Percentiles rank a stretch among this genome's conserved stretches.
phyloP scores from a whole-genome alignment of 148 eudicot species.

The Fagopyrum homotropicum region DNA sequence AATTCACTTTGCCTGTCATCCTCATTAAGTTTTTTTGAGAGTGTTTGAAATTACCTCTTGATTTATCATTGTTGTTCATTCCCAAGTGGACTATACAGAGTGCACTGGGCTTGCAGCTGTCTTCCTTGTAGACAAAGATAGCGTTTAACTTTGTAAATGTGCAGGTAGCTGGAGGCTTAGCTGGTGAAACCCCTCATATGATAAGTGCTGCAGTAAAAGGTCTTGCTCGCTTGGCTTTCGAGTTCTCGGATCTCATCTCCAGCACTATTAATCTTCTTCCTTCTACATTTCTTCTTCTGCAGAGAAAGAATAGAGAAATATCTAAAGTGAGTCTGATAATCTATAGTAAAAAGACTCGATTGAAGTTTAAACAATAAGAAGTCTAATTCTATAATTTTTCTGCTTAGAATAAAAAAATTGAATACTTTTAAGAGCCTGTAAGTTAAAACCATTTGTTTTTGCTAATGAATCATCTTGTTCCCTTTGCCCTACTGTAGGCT shows the following conservation, averaged over 20 bases:
- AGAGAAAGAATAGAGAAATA: conserved; percentile 80
- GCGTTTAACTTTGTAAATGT: not conserved
- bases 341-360: not conserved
- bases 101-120: not conserved
- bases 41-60: not conserved
- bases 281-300: conserved; percentile 67
- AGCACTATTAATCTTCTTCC: conserved; percentile 74
- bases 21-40: not conserved
- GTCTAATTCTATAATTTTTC: no score
- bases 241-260: conserved; percentile 81
- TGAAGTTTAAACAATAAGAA: no score
- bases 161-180: conserved; percentile 85
- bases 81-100: not conserved
- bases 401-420: not conserved
- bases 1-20: no score
- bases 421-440: not conserved
- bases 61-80: not conserved
- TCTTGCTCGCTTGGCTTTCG: conserved; percentile 95
- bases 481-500: conserved; percentile 48
- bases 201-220: conserved; percentile 95
- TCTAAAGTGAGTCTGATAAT: conserved; percentile 39
- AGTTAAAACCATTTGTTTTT: not conserved
- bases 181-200: conserved; percentile 88
- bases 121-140: not conserved
- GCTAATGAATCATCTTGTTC: not conserved